phyloP scores from a whole-genome alignment of 1,139 yeast genomes.

The Pichia sp. region DNA sequence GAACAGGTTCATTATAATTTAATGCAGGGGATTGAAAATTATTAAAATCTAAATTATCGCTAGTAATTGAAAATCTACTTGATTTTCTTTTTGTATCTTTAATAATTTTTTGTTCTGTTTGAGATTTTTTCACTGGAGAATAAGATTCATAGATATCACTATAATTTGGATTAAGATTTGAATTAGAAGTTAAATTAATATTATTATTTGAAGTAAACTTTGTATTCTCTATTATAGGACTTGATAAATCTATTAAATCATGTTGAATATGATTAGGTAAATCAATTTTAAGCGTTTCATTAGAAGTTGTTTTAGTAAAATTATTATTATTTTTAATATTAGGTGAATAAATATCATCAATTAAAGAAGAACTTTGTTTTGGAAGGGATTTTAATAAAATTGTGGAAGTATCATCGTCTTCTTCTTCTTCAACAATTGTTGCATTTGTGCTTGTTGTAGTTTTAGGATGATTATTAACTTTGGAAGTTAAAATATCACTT shows the following conservation, averaged over 20 bases:
- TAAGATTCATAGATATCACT: constrained; percentile 18
- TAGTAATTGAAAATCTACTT: constrained; percentile 14
- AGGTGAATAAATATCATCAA: constrained; percentile 13
- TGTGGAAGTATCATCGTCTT: background rate
- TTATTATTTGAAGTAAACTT: background rate
- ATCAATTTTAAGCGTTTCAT: constrained; percentile 15
- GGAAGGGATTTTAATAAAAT: constrained; percentile 1
- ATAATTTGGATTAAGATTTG: constrained; percentile 6
- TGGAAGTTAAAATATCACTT: constrained; percentile 41
- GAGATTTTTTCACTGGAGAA: constrained; percentile 7
- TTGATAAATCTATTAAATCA: constrained; percentile 27
- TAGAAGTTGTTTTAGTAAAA: constrained; percentile 16
- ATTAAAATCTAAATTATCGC: constrained; percentile 9
- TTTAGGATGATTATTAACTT: no score
- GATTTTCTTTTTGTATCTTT: constrained; percentile 3
- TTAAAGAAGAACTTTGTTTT: constrained; percentile 7
- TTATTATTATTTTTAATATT: constrained; percentile 11
- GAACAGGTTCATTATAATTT: constrained; percentile 24
- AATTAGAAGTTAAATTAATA: background rate
- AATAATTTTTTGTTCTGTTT: background rate
- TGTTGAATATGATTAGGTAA: constrained; percentile 15
- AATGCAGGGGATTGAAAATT: constrained; percentile 22
- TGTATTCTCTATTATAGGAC: constrained; percentile 17
- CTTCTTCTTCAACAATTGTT: no score
- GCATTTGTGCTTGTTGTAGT: background rate